Percentiles rank a stretch among this genome's conserved stretches.
Conservation (phyloP, 768 basidiomycete genomes). For the Suillus fuscotomentosus region DNA sequence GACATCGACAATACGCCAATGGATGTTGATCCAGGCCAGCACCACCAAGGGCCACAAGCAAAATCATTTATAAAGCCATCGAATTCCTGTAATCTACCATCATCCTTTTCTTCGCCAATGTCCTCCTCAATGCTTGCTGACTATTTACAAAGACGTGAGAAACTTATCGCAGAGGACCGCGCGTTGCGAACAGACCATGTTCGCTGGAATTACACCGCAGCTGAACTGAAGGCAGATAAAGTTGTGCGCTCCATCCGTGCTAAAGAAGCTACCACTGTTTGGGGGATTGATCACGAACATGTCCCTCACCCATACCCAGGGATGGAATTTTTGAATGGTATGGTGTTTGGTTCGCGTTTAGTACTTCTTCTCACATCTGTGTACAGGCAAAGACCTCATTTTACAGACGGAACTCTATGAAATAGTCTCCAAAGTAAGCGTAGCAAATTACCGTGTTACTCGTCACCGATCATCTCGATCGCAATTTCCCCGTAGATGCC, state of each 20-base stretch:
- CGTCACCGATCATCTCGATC: not conserved
- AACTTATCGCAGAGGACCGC: slow-evolving; percentile 42
- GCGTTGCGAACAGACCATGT: slow-evolving; percentile 45
- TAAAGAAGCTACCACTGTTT: slow-evolving; percentile 52
- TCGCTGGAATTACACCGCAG: slow-evolving; percentile 27
- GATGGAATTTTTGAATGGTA: slow-evolving; percentile 74
- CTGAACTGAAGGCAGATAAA: slow-evolving; percentile 53
- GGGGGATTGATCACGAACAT: slow-evolving; percentile 49
- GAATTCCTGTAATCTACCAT: not conserved
- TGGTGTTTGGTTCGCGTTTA: not conserved
- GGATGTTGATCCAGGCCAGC: not conserved
- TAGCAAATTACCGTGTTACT: not conserved
- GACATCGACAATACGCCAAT: not conserved
- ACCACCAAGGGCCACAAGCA: not conserved
- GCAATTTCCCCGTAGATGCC: slow-evolving; percentile 37
- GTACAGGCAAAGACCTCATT: slow-evolving; percentile 32
- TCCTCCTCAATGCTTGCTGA: not conserved
- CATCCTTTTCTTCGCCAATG: not conserved
- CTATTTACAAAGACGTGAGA: slow-evolving; percentile 17
- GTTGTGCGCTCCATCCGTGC: slow-evolving; percentile 53
- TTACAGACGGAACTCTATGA: slow-evolving; percentile 39
- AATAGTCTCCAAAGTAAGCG: slow-evolving; percentile 35
- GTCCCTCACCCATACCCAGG: slow-evolving; percentile 69
- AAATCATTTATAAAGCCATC: not conserved
- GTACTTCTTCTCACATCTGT: not conserved